Conservation (phyloP, 2,329 filamentous ascomycete genomes). For the Cladosporium sp. region DNA sequence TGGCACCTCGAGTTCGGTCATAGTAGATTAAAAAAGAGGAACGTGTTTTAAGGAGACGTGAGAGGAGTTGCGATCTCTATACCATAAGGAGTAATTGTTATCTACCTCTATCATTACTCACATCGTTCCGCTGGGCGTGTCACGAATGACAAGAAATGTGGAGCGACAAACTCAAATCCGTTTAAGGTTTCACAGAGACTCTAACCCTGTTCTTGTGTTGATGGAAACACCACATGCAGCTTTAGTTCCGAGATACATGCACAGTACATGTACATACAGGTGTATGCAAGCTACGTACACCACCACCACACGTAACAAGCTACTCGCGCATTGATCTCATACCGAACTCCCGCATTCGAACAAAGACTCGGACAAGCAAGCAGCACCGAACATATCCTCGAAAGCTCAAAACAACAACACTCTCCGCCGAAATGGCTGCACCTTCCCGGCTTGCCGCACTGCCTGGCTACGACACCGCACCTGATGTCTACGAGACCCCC, state of each 20-base stretch:
- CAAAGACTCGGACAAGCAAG: neutral
- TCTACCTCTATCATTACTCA: conserved; percentile 2
- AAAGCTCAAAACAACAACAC: neutral
- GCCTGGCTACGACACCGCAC: conserved; percentile 67
- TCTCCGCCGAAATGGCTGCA: conserved; percentile 18
- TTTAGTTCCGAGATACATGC: neutral
- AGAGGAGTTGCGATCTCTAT: too few species aligned
- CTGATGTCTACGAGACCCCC: conserved; percentile 95
- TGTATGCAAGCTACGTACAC: neutral
- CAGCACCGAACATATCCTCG: neutral
- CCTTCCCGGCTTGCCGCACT: conserved; percentile 27
- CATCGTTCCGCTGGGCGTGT: conserved; percentile 1
- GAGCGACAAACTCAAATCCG: neutral
- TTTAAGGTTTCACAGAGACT: neutral
- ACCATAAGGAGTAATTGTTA: too few species aligned
- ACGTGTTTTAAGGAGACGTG: neutral
- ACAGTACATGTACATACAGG: neutral
- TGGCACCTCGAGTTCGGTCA: conserved; percentile 45
- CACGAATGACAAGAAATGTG: neutral
- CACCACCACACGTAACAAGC: neutral
- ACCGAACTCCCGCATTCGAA: neutral
- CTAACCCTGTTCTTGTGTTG: neutral
- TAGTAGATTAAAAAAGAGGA: too few species aligned
- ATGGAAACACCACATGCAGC: neutral
- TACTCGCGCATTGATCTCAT: neutral